These are phyloP conservation scores for Plasmodium vivax DNA, from an alignment of 169 alveolate genomes.

Conservation along the genomic window DNA sequence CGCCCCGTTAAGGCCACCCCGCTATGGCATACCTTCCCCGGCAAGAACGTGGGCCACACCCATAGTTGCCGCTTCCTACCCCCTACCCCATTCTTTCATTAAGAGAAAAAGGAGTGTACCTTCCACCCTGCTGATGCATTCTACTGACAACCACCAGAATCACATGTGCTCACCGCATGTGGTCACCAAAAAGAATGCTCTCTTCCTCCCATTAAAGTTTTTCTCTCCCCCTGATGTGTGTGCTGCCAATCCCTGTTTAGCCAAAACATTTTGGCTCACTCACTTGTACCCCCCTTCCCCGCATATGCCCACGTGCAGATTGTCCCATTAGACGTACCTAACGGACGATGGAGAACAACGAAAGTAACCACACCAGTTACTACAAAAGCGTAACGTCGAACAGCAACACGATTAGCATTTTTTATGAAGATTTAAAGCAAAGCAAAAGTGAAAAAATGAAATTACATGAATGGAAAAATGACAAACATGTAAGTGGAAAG, in stretches of 20 bases:
- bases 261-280: neutral
- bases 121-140: neutral
- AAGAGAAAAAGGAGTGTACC: neutral
- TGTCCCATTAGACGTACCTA: neutral
- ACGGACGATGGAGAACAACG: constrained; percentile 24
- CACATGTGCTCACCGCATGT: neutral
- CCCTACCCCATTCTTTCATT: neutral
- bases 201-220: neutral
- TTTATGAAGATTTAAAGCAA: constrained; percentile 24
- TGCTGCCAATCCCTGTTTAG: neutral
- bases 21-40: neutral
- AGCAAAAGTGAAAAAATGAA: constrained; percentile 8
- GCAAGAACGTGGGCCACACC: neutral
- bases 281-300: neutral
- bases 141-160: neutral
- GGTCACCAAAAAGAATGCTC: neutral
- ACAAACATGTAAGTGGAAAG: neutral
- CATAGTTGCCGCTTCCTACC: too few species aligned
- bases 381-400: neutral
- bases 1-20: neutral
- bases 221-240: neutral
- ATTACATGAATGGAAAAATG: constrained; percentile 35
- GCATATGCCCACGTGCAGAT: neutral
- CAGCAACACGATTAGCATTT: neutral
- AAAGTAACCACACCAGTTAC: constrained; percentile 5